phyloP scores from a whole-genome alignment of 2,329 filamentous ascomycete species.

The Torrubiellomyces zombiae region DNA sequence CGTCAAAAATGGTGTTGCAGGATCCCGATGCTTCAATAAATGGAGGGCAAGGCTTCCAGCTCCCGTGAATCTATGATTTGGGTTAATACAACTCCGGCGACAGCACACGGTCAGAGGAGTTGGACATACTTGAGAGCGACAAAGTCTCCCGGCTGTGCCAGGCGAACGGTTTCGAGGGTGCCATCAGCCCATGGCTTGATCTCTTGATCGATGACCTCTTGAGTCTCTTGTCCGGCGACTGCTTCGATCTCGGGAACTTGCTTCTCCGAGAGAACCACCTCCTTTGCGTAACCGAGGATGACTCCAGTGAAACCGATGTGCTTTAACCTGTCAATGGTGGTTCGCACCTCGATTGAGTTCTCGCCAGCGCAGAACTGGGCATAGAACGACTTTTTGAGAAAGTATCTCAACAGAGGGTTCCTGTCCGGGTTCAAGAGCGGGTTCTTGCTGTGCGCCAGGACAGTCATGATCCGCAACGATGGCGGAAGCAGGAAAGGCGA shows the following conservation, averaged over 20 bases:
- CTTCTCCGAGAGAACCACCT: slow-evolving; percentile 52
- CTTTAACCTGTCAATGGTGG: slow-evolving; percentile 49
- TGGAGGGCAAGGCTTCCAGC: slow-evolving; percentile 59
- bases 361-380: slow-evolving; percentile 83
- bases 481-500: slow-evolving; percentile 52
- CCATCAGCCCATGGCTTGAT: slow-evolving; percentile 57
- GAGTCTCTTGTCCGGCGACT: slow-evolving; percentile 27
- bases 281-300: slow-evolving; percentile 68
- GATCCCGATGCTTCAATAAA: slow-evolving; percentile 44
- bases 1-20: slow-evolving; percentile 47
- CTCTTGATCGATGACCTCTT: slow-evolving; percentile 37
- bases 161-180: slow-evolving; percentile 53
- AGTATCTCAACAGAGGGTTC: slow-evolving; percentile 52
- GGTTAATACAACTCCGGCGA: too few species aligned
- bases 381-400: slow-evolving; percentile 75
- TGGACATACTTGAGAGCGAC: slow-evolving; percentile 44
- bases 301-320: slow-evolving; percentile 66
- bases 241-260: slow-evolving; percentile 28
- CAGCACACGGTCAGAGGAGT: not conserved
- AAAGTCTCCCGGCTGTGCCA: slow-evolving; percentile 48
- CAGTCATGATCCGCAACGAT: slow-evolving; percentile 49
- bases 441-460: slow-evolving; percentile 52
- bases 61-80: slow-evolving; percentile 49
- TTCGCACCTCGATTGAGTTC: slow-evolving; percentile 47
- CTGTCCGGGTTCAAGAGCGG: slow-evolving; percentile 55